phyloP scores from a whole-genome alignment of 179 eudicot species.

The Actinidia arguta region DNA sequence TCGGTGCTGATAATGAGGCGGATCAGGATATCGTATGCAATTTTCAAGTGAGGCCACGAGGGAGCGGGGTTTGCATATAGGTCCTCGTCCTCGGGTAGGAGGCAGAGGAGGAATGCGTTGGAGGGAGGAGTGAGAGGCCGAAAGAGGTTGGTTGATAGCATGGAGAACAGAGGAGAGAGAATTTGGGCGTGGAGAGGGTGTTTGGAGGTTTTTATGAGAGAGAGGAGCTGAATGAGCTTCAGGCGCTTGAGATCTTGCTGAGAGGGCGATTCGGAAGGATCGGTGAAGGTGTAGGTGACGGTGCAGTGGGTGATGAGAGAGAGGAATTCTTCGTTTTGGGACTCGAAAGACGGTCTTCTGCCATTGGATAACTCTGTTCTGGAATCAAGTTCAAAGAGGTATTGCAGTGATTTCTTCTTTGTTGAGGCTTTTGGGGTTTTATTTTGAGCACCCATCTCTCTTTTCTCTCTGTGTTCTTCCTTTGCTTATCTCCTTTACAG shows the following conservation, averaged over 20 bases:
- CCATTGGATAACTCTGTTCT: background rate
- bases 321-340: slow-evolving; percentile 38
- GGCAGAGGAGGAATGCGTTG: slow-evolving; percentile 7
- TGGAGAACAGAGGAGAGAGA: slow-evolving; percentile 33
- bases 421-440: slow-evolving; percentile 32
- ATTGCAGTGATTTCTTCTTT: slow-evolving; percentile 24
- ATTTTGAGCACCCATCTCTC: slow-evolving; percentile 36
- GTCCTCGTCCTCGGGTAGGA: slow-evolving; percentile 49
- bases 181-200: slow-evolving; percentile 27
- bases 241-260: slow-evolving; percentile 44
- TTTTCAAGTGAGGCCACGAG: slow-evolving; percentile 49
- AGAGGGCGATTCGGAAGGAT: slow-evolving; percentile 39
- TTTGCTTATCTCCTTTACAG: background rate
- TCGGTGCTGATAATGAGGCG: slow-evolving; percentile 27
- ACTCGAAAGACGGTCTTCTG: background rate
- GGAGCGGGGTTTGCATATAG: slow-evolving; percentile 31
- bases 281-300: slow-evolving; percentile 33
- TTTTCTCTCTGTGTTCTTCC: background rate
- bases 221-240: slow-evolving; percentile 45
- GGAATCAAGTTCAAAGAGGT: slow-evolving; percentile 44
- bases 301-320: slow-evolving; percentile 40
- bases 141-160: slow-evolving; percentile 49
- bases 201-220: slow-evolving; percentile 34
- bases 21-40: slow-evolving; percentile 45
- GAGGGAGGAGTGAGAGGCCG: slow-evolving; percentile 47